Conservation (phyloP, 176 grass and related monocot species). For the Carex parvula region DNA sequence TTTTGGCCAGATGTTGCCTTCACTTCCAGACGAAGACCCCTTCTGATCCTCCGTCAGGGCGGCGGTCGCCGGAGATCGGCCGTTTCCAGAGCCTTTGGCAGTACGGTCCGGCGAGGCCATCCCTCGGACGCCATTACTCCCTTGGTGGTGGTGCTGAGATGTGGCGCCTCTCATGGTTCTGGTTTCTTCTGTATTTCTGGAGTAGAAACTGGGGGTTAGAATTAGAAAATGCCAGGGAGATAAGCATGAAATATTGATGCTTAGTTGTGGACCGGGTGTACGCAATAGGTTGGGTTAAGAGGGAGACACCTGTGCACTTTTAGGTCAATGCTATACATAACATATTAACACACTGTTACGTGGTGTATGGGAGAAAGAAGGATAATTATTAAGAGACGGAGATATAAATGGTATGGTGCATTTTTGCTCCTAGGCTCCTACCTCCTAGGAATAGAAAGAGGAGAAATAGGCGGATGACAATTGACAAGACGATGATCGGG, state of each 20-base stretch:
- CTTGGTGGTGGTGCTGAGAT: constrained; percentile 37
- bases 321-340: not conserved
- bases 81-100: constrained; percentile 33
- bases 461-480: not conserved
- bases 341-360: constrained; percentile 3
- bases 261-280: constrained; percentile 17
- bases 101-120: constrained; percentile 37
- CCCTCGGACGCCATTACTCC: constrained; percentile 26
- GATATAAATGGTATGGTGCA: not conserved
- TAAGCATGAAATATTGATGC: constrained; percentile 9
- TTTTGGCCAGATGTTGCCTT: constrained; percentile 71
- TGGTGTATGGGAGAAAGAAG: constrained; percentile 5
- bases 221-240: not conserved
- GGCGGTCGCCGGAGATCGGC: constrained; percentile 15
- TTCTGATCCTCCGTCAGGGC: constrained; percentile 46
- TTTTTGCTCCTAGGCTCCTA: not conserved
- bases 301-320: not conserved
- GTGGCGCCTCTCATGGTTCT: constrained; percentile 41
- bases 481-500: not conserved
- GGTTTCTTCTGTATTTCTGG: constrained; percentile 49
- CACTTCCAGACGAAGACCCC: constrained; percentile 64
- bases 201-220: constrained; percentile 6
- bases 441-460: not conserved
- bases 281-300: not conserved
- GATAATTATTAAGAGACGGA: not conserved